These are phyloP conservation scores for Torulaspora delbrueckii DNA, from an alignment of 805 yeast species.

Conservation along the genomic window DNA sequence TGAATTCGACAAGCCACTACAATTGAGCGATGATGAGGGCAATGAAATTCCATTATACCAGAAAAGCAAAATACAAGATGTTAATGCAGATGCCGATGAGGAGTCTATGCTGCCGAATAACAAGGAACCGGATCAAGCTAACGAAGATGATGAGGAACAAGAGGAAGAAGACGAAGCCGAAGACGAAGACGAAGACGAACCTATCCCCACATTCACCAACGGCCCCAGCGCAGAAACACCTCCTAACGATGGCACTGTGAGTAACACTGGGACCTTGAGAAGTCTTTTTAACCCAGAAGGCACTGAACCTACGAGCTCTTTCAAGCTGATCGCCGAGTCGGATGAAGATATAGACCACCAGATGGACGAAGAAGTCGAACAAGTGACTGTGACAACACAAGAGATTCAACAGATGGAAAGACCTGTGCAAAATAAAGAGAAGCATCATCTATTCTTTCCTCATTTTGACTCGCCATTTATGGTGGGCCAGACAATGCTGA, in stretches of 20 bases:
- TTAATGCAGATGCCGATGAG: background rate
- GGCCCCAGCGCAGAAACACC: conserved; percentile 1
- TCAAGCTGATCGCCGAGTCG: conserved; percentile 41
- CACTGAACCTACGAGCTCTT: conserved; percentile 34
- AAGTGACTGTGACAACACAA: conserved; percentile 17
- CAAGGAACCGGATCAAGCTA: background rate
- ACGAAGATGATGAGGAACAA: conserved; percentile 20
- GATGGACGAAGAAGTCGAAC: conserved; percentile 21
- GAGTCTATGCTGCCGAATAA: conserved; percentile 1
- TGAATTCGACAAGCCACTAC: conserved; percentile 51
- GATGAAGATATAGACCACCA: conserved; percentile 47
- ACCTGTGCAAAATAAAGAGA: conserved; percentile 28
- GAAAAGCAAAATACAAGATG: conserved; percentile 3
- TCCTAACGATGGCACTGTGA: conserved; percentile 14
- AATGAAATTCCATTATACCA: background rate
- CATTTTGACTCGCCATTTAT: conserved; percentile 85
- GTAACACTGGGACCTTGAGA: conserved; percentile 60
- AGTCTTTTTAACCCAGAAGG: conserved; percentile 47
- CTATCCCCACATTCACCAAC: conserved; percentile 47
- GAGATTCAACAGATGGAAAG: conserved; percentile 3
- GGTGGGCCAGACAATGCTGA: conserved; percentile 75
- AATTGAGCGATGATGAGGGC: conserved; percentile 37
- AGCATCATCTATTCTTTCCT: conserved; percentile 65
- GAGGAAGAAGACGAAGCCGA: conserved; percentile 28
- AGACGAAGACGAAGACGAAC: conserved; percentile 40